Base-by-base conservation (phyloP, 2,329 filamentous ascomycete species). In the Byssothecium circinans region DNA sequence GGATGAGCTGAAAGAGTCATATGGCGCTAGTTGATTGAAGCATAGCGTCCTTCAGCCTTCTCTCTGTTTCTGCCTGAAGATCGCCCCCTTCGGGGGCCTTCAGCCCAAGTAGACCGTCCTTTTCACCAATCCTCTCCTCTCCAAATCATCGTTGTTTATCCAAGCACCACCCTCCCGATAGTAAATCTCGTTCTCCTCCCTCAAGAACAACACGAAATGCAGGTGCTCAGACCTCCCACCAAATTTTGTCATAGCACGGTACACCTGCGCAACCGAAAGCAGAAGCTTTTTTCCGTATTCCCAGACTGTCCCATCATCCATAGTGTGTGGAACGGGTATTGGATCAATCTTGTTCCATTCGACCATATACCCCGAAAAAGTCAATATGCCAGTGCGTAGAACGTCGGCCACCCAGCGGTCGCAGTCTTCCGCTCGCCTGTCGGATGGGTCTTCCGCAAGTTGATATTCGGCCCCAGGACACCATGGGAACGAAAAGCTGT, bases 251-350 rank as follows among this genome's bases (percentile, higher is more conserved):
- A 25, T 39, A 5, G 19, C 22, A 4, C 36, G 19, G n/a, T 25
- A 17, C 3, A 15, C 36, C 17, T 39, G 12, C 5, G 20, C 36
- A 17, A 39, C 20, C 8, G 20, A 39, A 7, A 39, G 14, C 8
- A 39, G 12, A 8, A 25, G 10, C 17, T 39, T 39, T 11, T 25
- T 39, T 11, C 36, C 36, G n/a, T 23, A 25, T 11, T 39, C 36
- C 36, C 36, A 39, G 8, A 39, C 22, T 12, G 36, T n/a, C 20
- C 36, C 36, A 27, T 39, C 36, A 23, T 39, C 36, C 36, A 39
- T 39, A 15, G 36, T 39, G 15, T 39, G 36, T 3, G 36, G 36
- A 12, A 14, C n/a, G 12, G 36, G 14, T 8, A 23, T 25, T 8
- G 15, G 12, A n/a, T 39, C 36, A 2, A 10, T 15, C 15, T 39